Evolutionary conservation across 768 basidiomycete species (phyloP), one percentile per base, ranked within the genome.

Genomic region (Phlegmacium glaucopus): DNA sequence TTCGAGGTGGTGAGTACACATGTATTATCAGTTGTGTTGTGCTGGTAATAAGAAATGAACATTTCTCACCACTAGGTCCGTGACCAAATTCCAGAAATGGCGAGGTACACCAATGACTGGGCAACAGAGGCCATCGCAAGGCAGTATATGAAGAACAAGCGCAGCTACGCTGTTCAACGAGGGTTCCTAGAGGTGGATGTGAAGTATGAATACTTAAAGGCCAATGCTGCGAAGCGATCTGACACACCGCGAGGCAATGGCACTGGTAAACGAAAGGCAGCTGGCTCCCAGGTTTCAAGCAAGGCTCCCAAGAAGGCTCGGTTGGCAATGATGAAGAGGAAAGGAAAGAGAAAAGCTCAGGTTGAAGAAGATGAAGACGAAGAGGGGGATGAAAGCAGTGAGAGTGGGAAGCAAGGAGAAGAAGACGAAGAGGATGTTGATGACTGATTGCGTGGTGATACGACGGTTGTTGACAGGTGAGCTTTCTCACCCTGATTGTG

Each of bases 121-220:
- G 61, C 61, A 2, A 61, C 58, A 3, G 52, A 63, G 27, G 55
- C 50, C 9, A 41, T 63, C 6, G 48, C 48, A 0, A 44, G 45
- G n/a, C 62, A 61, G 34, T 60, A 46, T 30, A 53, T 58, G 26
- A 48, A 51, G 16, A 60, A 61, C 25, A 51, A 52, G n/a, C 42
- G 50, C 11, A 39, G 39, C 29, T 39, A 45, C 17, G 42, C 40
- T 9, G 57, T 56, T 42, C 29, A 41, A 28, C 26, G 57, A 9
- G 53, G 54, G 1, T 42, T n/a, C n/a, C 46, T 63, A 16, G 44
- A 52, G 2, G 36, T 43, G 1, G 46, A 57, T 5, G 36, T 43
- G 11, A 51, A 57, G 45, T 60, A 44, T 25, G 42, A 18, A 2
- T 56, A 63, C 29, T 52, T 61, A 27, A 54, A 55, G 18, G 41